Base-by-base conservation (phyloP, 2,329 filamentous ascomycete species). In the Xylariaceae sp. region DNA sequence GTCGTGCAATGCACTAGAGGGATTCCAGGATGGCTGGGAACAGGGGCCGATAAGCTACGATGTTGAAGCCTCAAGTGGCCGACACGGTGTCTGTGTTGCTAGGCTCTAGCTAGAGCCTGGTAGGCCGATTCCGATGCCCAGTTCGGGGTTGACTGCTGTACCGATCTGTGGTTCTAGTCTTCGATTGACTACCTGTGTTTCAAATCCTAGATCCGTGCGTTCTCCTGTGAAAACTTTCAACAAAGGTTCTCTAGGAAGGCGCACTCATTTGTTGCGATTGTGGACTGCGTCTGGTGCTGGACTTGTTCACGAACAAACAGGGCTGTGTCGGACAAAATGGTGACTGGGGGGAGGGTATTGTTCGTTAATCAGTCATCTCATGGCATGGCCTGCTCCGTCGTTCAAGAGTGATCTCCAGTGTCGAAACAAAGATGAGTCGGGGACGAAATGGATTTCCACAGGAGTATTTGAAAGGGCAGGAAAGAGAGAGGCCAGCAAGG, bases 11-110 rank as follows among this genome's bases (percentile, higher is more conserved):
- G n/a, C n/a, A n/a, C n/a, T 11, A 4, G 32, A 23, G 33, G 37
- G 36, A 21, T 42, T 47, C 48, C 33, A 34, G 45, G 46, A 55
- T 54, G 54, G 55, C 53, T 56, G 50, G 55, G 49, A 32, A 40
- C 42, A 45, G 40, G 39, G 48, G 37, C 49, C 46, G 46, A 26
- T 49, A 53, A 53, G 50, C 38, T 39, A 24, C 6, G 21, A 24
- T 15, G 38, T 16, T 24, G 18, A 15, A 47, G 47, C 48, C 33
- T 21, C 31, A 31, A 34, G 36, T 28, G 32, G 21, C 35, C 37
- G 35, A 42, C 27, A 35, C 26, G 40, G 39, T 47, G 38, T 32
- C n/a, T n/a, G 46, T 42, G 13, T 27, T 37, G 7, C 29, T 24
- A 18, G 13, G 30, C 32, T 42, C 30, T 32, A 40, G 39, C 26